Percentiles rank a stretch among this genome's conserved stretches.
Conservation (phyloP, 495 filamentous ascomycete species). For the Umbilicaria muhlenbergii region DNA sequence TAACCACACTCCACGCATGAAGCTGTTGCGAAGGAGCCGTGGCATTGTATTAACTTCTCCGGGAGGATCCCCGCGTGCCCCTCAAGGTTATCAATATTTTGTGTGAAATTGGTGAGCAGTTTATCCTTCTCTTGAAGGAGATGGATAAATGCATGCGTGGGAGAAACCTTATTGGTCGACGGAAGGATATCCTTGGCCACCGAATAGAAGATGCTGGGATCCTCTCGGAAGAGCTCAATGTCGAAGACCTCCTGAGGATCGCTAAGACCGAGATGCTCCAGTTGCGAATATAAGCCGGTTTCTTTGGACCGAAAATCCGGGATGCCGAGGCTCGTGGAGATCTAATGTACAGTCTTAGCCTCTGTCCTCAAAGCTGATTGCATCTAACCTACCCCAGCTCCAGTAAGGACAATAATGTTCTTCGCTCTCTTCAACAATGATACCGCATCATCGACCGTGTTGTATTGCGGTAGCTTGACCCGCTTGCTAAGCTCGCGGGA, state of each 20-base stretch:
- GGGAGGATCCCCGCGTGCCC: slow-evolving; percentile 65
- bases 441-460: slow-evolving; percentile 79
- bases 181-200: slow-evolving; percentile 86
- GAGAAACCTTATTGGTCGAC: slow-evolving; percentile 54
- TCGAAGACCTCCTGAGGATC: slow-evolving; percentile 95
- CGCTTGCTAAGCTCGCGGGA: slow-evolving; percentile 70
- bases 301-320: slow-evolving; percentile 55
- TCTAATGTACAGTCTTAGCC: slow-evolving; percentile 25
- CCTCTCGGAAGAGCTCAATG: slow-evolving; percentile 67
- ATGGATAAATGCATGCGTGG: slow-evolving; percentile 90
- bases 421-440: slow-evolving; percentile 51
- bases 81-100: slow-evolving; percentile 98
- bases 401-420: slow-evolving; percentile 88
- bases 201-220: slow-evolving; percentile 83
- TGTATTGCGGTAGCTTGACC: slow-evolving; percentile 65
- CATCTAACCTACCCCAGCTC: slow-evolving; percentile 50
- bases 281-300: slow-evolving; percentile 53
- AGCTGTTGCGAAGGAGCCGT: slow-evolving; percentile 87
- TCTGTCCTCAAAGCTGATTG: not conserved
- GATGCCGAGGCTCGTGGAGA: slow-evolving; percentile 56
- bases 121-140: slow-evolving; percentile 83
- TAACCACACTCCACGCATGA: slow-evolving; percentile 72
- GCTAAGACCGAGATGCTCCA: slow-evolving; percentile 56
- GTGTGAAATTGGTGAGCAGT: slow-evolving; percentile 90
- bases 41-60: slow-evolving; percentile 87